Evolutionary conservation across 331 rosid species (phyloP).

Genomic region (Arachis monticola): DNA sequence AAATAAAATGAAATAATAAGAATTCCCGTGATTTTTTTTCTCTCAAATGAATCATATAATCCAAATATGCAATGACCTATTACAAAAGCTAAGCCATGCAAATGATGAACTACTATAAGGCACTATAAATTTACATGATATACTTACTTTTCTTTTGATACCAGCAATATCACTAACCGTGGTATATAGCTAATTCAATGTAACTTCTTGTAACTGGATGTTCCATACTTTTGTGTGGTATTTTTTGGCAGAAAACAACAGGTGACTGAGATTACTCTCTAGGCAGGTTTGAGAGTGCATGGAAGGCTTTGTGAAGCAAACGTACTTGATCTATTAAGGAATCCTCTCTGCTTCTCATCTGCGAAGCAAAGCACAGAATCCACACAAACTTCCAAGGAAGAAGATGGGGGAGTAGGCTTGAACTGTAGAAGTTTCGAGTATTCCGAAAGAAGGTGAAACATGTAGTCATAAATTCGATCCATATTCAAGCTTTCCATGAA

Average conservation of each 20-base stretch:
- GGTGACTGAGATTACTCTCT: slow-evolving; percentile 43
- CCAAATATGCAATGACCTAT: background rate
- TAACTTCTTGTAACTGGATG: slow-evolving; percentile 38
- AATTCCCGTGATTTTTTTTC: background rate
- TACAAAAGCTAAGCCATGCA: slow-evolving; percentile 16
- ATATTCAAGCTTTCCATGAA: slow-evolving; percentile 79
- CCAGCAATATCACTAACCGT: background rate
- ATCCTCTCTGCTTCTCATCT: slow-evolving; percentile 61
- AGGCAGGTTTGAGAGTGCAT: slow-evolving; percentile 58
- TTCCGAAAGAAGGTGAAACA: slow-evolving; percentile 83
- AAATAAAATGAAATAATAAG: slow-evolving; percentile 14
- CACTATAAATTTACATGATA: slow-evolving; percentile 38
- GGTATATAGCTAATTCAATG: background rate
- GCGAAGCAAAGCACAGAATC: slow-evolving; percentile 84
- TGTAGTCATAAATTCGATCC: slow-evolving; percentile 84
- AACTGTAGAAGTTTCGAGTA: slow-evolving; percentile 82
- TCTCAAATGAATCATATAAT: background rate
- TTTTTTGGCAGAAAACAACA: slow-evolving; percentile 28
- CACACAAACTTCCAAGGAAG: slow-evolving; percentile 63
- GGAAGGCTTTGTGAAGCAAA: slow-evolving; percentile 61
- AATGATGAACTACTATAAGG: slow-evolving; percentile 20
- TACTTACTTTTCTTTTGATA: slow-evolving; percentile 26
- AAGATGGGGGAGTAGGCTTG: slow-evolving; percentile 62
- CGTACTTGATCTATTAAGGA: slow-evolving; percentile 53
- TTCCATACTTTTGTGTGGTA: slow-evolving; percentile 20